Conservation (phyloP, 139 green algal genomes). For the Chlorella sp. region DNA sequence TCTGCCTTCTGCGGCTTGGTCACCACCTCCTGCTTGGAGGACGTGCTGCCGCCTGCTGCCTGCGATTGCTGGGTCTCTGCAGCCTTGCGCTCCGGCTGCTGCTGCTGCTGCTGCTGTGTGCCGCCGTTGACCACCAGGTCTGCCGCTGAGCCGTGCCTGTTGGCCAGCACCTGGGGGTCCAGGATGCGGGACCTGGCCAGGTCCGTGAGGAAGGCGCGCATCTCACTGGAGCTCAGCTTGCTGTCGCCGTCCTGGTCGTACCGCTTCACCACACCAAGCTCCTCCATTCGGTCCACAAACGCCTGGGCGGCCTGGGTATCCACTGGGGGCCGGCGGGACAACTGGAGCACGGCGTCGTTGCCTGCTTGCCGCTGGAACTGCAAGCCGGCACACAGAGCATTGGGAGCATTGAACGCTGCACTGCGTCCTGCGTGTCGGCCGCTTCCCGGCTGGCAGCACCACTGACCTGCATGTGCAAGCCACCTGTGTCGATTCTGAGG, state of each 20-base stretch:
- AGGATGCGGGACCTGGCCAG: background rate
- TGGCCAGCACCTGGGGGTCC: background rate
- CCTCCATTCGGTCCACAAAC: background rate
- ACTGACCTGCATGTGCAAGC: too few species aligned
- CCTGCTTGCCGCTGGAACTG: background rate
- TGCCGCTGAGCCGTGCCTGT: background rate
- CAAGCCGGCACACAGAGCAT: too few species aligned
- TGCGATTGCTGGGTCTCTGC: background rate
- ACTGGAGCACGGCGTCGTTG: background rate
- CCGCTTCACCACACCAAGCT: background rate
- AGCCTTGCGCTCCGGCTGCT: background rate
- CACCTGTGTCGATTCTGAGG: too few species aligned
- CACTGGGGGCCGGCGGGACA: background rate
- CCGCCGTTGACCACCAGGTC: background rate
- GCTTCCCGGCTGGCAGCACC: too few species aligned
- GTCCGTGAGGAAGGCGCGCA: constrained; percentile 15
- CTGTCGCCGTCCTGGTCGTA: constrained; percentile 18
- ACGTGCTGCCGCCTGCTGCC: background rate
- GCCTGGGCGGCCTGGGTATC: background rate
- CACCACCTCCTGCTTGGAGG: background rate
- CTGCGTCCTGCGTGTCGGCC: too few species aligned
- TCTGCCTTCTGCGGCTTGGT: background rate
- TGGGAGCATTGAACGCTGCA: too few species aligned
- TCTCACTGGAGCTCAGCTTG: constrained; percentile 14
- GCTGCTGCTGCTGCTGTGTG: background rate